Base-by-base conservation (phyloP, 805 yeast species). In the Yamadazyma paraphyllophila region DNA sequence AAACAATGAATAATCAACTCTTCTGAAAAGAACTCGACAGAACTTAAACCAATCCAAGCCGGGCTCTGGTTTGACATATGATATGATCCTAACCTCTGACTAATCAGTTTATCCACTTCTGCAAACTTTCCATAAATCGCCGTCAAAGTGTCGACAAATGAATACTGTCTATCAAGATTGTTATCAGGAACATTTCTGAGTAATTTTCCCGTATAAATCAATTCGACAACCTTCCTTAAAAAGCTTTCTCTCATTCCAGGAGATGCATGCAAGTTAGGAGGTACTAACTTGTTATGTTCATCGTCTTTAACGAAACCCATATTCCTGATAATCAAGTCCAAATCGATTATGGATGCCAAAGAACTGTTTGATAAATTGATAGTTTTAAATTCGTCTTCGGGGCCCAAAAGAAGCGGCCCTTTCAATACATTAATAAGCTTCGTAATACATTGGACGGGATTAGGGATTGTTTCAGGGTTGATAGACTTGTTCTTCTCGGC, bases 361-460 rank as follows among this genome's bases (percentile, higher is more conserved):
- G 74, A 66, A 12, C 79, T 69, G 48, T 76, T 76, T n/a, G 65
- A 60, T 3, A 78, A 61, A 48, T 74, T 70, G 32, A 89, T 82
- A 0, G 85, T 79, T 55, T 78, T 82, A 2, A 71, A 63, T 9
- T 76, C 78, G 4, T 73, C 76, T 2, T 61, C 65, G 2, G 74
- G 65, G 2, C 58, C 62, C 17, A 74, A 60, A 7, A 69, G 59
- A 16, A 88, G 61, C 0, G 96, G 92, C 1, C 89, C 91, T 50
- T 73, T 78, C 39, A 88, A 65, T 7, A 85, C 83, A 49, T 79
- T 81, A 53, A 77, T 73, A 13, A 88, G 56, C 0, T 88, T 83
- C 40, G 69, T 67, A 16, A 85, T 67, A 53, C 95, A 84, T 36
- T 75, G 77, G 0, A 76, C 60, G 2, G 82, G 76, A 2, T 78